Conservation (phyloP, 768 basidiomycete genomes). For the Russula brevipes region DNA sequence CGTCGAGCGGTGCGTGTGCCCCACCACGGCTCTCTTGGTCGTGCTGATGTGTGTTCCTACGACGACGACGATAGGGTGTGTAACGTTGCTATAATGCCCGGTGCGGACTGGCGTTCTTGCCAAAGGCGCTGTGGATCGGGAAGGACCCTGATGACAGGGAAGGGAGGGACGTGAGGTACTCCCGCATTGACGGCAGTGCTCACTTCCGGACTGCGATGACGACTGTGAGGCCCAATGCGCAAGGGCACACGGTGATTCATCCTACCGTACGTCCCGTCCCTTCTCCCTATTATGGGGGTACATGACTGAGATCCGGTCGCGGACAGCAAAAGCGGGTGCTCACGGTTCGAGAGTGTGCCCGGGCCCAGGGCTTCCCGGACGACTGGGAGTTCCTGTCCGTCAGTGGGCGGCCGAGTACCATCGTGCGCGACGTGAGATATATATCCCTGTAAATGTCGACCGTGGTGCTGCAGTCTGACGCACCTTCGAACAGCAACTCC, state of each 20-base stretch:
- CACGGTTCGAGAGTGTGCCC: constrained; percentile 36
- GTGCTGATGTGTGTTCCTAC: not conserved
- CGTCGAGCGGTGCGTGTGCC: constrained; percentile 41
- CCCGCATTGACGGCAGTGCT: constrained; percentile 47
- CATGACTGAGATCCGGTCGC: not conserved
- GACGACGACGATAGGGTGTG: constrained; percentile 31
- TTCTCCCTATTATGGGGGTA: not conserved
- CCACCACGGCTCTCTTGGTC: too few relatives aligned
- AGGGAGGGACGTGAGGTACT: constrained; percentile 37
- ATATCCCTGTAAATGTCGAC: not conserved
- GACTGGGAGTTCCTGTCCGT: constrained; percentile 54
- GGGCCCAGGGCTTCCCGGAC: constrained; percentile 78
- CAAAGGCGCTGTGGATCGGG: not conserved
- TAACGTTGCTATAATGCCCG: constrained; percentile 48
- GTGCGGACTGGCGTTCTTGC: constrained; percentile 38
- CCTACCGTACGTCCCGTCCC: constrained; percentile 37
- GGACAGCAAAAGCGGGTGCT: constrained; percentile 66
- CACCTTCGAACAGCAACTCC: constrained; percentile 48
- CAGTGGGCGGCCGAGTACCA: constrained; percentile 33
- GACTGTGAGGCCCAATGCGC: constrained; percentile 44
- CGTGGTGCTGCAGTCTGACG: not conserved
- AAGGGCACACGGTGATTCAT: constrained; percentile 43
- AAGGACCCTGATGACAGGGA: not conserved
- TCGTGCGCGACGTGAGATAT: constrained; percentile 49
- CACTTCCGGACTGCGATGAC: constrained; percentile 67